Evolutionary conservation across 176 grass and related monocot genomes (phyloP).

Genomic region (Calamus simplicifolius): DNA sequence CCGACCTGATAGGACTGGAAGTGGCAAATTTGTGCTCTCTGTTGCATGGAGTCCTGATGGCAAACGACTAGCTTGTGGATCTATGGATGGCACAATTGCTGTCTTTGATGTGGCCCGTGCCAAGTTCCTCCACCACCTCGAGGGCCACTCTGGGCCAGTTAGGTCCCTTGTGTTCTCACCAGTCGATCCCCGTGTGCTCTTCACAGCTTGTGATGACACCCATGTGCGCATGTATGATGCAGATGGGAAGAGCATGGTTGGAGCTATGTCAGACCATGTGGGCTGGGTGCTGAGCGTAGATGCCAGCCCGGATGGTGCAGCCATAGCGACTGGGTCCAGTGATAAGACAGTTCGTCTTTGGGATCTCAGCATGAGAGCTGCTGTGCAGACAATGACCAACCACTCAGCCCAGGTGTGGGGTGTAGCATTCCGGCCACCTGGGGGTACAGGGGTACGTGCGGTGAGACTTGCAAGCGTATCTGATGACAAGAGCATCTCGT

Average conservation of each 20-base stretch:
- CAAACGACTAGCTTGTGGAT: constrained; percentile 66
- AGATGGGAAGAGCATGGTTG: constrained; percentile 68
- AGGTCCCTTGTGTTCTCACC: constrained; percentile 89
- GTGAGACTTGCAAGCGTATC: constrained; percentile 71
- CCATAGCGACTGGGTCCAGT: constrained; percentile 64
- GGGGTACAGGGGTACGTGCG: constrained; percentile 44
- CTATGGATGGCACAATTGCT: constrained; percentile 70
- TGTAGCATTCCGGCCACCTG: constrained; percentile 58
- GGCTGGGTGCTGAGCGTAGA: constrained; percentile 83
- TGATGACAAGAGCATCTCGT: constrained; percentile 75
- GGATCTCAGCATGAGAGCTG: constrained; percentile 66
- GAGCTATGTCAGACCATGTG: constrained; percentile 71
- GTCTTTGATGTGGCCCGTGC: constrained; percentile 55
- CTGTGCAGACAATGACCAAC: constrained; percentile 87
- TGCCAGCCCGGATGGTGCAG: constrained; percentile 61
- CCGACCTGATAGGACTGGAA: constrained; percentile 55
- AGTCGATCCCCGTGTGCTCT: constrained; percentile 67
- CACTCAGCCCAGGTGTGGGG: constrained; percentile 88
- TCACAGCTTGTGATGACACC: constrained; percentile 65
- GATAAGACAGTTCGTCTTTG: constrained; percentile 71
- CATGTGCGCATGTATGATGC: constrained; percentile 90
- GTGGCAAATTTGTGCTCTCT: constrained; percentile 65
- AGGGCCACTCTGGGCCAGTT: constrained; percentile 84
- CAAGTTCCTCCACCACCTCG: constrained; percentile 88
- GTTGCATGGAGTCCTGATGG: constrained; percentile 92